These are phyloP conservation scores for Fusarium tjaetaba DNA, from an alignment of 2,329 filamentous ascomycete species.

Conservation along the genomic window DNA sequence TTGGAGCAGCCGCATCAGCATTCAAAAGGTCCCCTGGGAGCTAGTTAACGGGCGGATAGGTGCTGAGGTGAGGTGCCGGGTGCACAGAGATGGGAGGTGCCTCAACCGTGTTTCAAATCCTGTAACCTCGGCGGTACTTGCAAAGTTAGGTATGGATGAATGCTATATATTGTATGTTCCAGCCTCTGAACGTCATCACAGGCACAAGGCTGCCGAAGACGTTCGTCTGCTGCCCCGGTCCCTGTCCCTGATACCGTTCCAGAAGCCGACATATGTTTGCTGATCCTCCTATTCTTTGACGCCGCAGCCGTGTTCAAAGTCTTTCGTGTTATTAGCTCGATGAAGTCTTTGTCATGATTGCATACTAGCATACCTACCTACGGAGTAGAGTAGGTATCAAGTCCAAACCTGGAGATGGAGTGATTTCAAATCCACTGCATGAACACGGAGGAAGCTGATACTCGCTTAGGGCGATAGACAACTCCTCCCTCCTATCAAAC, in stretches of 20 bases:
- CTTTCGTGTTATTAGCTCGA: not conserved
- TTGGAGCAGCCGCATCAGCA: conserved; percentile 23
- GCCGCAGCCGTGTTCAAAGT: conserved; percentile 27
- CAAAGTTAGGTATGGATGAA: not conserved
- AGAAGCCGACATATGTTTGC: conserved; percentile 20
- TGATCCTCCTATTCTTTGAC: conserved; percentile 39
- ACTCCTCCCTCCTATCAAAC: not conserved
- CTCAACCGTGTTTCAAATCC: conserved; percentile 34
- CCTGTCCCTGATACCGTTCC: conserved; percentile 13
- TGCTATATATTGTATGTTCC: not conserved
- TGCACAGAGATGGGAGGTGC: not conserved
- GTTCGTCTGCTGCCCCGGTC: not conserved
- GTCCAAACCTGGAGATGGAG: not conserved
- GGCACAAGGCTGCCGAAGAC: conserved; percentile 25
- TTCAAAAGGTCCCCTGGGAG: not conserved
- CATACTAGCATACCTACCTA: not conserved
- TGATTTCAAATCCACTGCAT: not conserved
- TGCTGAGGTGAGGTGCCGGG: not conserved
- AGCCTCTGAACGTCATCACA: conserved; percentile 22
- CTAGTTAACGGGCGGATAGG: not conserved
- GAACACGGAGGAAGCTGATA: conserved; percentile 17
- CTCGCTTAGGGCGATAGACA: not conserved
- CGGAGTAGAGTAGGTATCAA: not conserved
- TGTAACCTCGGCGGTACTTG: conserved; percentile 5
- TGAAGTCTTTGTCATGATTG: not conserved